These are phyloP conservation scores for Heliamphora pulchella DNA, from an alignment of 179 eudicot genomes.

Conservation along the genomic window DNA sequence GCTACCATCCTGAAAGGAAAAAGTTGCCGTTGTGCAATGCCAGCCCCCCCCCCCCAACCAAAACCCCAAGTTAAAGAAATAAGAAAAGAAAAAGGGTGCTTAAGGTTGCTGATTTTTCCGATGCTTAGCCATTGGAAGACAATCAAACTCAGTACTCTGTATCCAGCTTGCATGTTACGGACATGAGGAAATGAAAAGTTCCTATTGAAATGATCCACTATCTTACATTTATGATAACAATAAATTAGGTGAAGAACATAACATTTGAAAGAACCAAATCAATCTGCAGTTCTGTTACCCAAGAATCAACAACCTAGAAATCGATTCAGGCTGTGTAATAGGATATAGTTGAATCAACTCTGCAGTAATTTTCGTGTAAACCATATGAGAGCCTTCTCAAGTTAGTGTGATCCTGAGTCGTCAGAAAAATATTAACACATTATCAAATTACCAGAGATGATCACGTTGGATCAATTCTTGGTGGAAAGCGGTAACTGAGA, in stretches of 20 bases:
- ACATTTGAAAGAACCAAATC: too few relatives aligned
- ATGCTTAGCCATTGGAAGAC: neutral
- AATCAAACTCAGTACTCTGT: too few relatives aligned
- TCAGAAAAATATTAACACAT: neutral
- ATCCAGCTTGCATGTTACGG: neutral
- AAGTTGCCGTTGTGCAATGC: too few relatives aligned
- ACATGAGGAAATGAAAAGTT: neutral
- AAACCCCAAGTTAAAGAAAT: too few relatives aligned
- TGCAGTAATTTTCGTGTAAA: neutral
- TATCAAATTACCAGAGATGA: neutral
- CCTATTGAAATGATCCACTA: neutral
- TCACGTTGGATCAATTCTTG: neutral
- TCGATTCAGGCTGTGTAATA: neutral
- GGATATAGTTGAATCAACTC: neutral
- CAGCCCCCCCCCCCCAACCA: too few relatives aligned
- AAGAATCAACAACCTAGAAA: neutral
- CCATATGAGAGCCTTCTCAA: neutral
- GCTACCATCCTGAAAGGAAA: too few relatives aligned
- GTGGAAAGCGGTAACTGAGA: neutral
- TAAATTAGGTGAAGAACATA: neutral
- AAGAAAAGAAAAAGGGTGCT: neutral
- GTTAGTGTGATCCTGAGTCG: neutral
- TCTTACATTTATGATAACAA: neutral
- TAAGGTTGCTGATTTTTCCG: neutral
- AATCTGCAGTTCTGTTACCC: neutral